phyloP scores from a whole-genome alignment of 169 alveolate species.

The Plasmodium gaboni region DNA sequence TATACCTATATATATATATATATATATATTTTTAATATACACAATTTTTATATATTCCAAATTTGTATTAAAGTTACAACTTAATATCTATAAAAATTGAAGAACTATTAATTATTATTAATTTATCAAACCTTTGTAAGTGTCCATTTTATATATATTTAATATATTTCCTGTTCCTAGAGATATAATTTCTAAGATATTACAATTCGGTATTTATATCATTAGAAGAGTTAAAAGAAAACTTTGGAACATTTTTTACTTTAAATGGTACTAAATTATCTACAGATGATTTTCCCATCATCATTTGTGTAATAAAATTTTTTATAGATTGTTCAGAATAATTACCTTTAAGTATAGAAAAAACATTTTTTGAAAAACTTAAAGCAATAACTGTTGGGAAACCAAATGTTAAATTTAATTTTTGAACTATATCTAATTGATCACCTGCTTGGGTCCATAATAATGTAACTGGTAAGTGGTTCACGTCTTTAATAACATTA shows the following conservation, averaged over 20 bases:
- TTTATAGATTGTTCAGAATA: slow-evolving; percentile 72
- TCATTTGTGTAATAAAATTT: slow-evolving; percentile 74
- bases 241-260: slow-evolving; percentile 42
- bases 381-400: slow-evolving; percentile 94
- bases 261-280: slow-evolving; percentile 67
- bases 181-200: background rate
- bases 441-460: slow-evolving; percentile 95
- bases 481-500: slow-evolving; percentile 85
- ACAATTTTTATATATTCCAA: background rate
- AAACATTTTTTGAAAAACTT: slow-evolving; percentile 81
- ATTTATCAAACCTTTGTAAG: too few species aligned
- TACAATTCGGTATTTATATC: slow-evolving; percentile 44
- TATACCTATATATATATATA: slow-evolving; percentile 1
- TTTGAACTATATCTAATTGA: slow-evolving; percentile 90
- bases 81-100: background rate
- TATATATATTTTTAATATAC: background rate
- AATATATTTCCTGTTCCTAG: too few species aligned
- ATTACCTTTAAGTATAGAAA: slow-evolving; percentile 68
- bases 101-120: too few species aligned
- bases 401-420: slow-evolving; percentile 90
- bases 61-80: background rate
- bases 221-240: background rate
- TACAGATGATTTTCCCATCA: slow-evolving; percentile 74
- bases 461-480: slow-evolving; percentile 88
- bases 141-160: too few species aligned